Evolutionary conservation across 768 basidiomycete species (phyloP), one percentile per base, ranked within the genome.

Genomic region (Tephrocybe rancida): DNA sequence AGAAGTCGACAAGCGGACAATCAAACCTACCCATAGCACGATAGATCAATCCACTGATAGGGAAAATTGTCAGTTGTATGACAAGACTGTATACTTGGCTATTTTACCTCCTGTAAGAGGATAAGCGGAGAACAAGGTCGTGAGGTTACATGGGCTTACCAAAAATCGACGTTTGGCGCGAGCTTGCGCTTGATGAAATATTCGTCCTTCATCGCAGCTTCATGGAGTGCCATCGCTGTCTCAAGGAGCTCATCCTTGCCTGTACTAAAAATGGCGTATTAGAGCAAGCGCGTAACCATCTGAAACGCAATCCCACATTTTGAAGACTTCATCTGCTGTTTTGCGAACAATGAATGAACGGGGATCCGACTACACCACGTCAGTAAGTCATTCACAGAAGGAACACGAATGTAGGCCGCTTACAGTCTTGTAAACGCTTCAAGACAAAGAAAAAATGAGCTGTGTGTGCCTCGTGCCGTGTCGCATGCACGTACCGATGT

Each of bases 141-240:
- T 47, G 37, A 34, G 56, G 52, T 19, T 27, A 11, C 24, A 54
- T 53, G 69, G 83, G 63, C 53, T 48, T 67, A 89, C 90, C 90
- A 92, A 67, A 92, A 95, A 70, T 95, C 93, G 22, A 95, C 94
- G 67, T 96, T 96, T 1, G 94, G 93, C 16, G 88, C 89, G 13
- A 96, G 75, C 63, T 81, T 86, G 27, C 94, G 79, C 53, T 83
- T 84, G 57, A 88, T 80, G 62, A 95, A 96, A 70, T 92, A 96
- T 27, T 93, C 88, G 59, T 96, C 94, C 62, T 87, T 87, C 80
- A 95, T 87, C 0, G 94, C 94, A 5, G 87, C 86, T 61, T 92
- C 89, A 57, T 94, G 91, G 45, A 95, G 74, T 6, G 84, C 84
- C 86, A 96, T 92, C 1, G 94, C 94, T 6, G 92, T 95, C 51